phyloP scores from a whole-genome alignment of 768 basidiomycete genomes.

The Psilocybe cubensis region DNA sequence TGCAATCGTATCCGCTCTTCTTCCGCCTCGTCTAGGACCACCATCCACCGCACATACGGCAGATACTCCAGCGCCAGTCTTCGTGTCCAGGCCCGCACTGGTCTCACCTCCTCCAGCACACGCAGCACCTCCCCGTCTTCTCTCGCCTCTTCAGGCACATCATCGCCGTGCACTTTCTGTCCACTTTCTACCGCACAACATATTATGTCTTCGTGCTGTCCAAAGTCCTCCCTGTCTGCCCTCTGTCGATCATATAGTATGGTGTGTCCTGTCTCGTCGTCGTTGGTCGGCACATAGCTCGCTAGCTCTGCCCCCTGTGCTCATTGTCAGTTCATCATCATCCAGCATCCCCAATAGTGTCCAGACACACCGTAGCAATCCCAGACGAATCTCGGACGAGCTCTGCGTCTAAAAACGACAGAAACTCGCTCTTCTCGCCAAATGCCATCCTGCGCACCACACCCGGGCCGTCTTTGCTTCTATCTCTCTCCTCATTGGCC shows the following conservation, averaged over 20 bases:
- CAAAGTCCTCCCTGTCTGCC: slow-evolving; percentile 30
- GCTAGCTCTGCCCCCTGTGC: slow-evolving; percentile 34
- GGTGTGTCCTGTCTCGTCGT: slow-evolving; percentile 61
- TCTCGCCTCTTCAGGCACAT: slow-evolving; percentile 12
- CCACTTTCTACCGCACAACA: slow-evolving; percentile 47
- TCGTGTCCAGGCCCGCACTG: slow-evolving; percentile 42
- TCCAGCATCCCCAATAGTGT: not conserved
- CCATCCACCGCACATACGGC: slow-evolving; percentile 69
- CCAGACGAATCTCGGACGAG: slow-evolving; percentile 12
- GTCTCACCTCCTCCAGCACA: slow-evolving; percentile 53
- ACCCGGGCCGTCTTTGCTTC: too few relatives aligned
- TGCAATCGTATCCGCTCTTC: slow-evolving; percentile 33
- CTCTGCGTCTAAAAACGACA: slow-evolving; percentile 26
- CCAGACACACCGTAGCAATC: slow-evolving; percentile 13
- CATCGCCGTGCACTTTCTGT: slow-evolving; percentile 39
- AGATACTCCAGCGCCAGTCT: slow-evolving; percentile 70
- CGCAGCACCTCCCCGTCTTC: slow-evolving; percentile 4
- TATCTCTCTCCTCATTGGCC: not conserved
- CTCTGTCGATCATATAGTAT: slow-evolving; percentile 39
- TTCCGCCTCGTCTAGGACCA: slow-evolving; percentile 62
- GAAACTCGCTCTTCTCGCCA: slow-evolving; percentile 13
- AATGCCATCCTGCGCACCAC: too few relatives aligned
- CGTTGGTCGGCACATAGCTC: slow-evolving; percentile 38
- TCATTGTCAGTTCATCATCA: not conserved
- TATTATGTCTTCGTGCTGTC: slow-evolving; percentile 48